Conservation (phyloP, 345 rosid genomes). For the Eucalyptus regnans region DNA sequence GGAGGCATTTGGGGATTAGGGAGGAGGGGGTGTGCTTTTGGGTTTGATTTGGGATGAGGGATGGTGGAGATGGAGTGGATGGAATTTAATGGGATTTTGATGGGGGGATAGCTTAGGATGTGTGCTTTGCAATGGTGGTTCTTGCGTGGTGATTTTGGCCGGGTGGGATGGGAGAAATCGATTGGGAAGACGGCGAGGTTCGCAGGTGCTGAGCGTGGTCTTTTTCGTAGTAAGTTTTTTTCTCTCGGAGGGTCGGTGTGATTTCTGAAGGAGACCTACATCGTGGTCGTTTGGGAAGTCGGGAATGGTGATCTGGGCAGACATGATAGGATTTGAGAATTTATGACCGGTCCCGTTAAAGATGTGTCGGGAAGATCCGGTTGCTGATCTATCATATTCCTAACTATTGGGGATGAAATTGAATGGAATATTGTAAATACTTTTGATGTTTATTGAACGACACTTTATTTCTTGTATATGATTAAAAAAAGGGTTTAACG, state of each 20-base stretch:
- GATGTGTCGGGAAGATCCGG: accelerated
- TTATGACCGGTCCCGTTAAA: background rate
- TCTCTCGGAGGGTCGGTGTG: accelerated
- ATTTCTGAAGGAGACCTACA: accelerated
- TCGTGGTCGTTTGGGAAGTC: accelerated
- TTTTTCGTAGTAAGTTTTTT: accelerated
- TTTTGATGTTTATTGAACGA: background rate
- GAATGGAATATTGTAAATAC: accelerated
- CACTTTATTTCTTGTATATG: background rate
- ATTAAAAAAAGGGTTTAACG: background rate
- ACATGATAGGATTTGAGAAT: background rate
- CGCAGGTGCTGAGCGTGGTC: accelerated
- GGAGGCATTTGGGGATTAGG: background rate
- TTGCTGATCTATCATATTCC: accelerated
- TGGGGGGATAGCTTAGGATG: background rate
- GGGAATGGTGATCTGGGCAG: background rate
- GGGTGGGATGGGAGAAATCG: background rate
- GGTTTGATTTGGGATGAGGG: background rate
- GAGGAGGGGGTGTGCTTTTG: background rate
- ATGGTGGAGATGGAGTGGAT: background rate
- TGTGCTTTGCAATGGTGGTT: background rate
- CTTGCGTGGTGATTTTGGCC: background rate
- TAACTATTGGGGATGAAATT: accelerated
- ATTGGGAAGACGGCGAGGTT: accelerated
- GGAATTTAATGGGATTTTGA: background rate